These are phyloP conservation scores for Saussurea involucrata DNA, from an alignment of 129 eudicot genomes.

Conservation along the genomic window DNA sequence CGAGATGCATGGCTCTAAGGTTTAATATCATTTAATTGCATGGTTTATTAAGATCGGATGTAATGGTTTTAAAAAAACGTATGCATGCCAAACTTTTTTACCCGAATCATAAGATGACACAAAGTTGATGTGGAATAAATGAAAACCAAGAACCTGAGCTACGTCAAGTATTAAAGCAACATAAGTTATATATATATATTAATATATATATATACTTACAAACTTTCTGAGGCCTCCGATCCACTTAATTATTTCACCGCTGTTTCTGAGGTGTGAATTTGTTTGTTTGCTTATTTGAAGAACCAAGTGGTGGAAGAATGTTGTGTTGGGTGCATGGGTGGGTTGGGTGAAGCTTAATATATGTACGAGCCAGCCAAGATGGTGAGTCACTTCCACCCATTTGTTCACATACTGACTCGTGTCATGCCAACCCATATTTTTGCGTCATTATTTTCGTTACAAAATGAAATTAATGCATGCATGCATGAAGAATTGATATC, in stretches of 20 bases:
- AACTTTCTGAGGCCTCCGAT: not conserved
- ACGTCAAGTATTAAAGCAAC: not conserved
- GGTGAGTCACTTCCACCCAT: slow-evolving; percentile 17
- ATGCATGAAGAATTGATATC: slow-evolving; percentile 16
- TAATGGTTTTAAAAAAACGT: not conserved
- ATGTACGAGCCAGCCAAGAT: slow-evolving; percentile 12
- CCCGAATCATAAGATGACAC: not conserved
- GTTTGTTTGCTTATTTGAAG: not conserved
- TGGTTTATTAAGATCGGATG: too few species aligned
- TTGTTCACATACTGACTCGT: slow-evolving; percentile 17
- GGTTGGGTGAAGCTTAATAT: slow-evolving; percentile 7
- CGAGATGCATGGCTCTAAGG: not conserved
- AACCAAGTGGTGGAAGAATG: not conserved
- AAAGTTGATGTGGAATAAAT: not conserved
- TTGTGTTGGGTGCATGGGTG: not conserved
- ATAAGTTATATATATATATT: not conserved
- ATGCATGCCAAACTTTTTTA: not conserved
- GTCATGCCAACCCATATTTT: slow-evolving; percentile 17
- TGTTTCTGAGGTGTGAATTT: not conserved
- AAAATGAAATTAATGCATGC: not conserved
- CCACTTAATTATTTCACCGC: not conserved
- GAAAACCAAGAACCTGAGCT: not conserved
- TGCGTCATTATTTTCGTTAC: not conserved
- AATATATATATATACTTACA: not conserved
- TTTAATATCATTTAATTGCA: not conserved